Conservation (phyloP, 371 early-diverging fungal species). For the Lichtheimia corymbifera region DNA sequence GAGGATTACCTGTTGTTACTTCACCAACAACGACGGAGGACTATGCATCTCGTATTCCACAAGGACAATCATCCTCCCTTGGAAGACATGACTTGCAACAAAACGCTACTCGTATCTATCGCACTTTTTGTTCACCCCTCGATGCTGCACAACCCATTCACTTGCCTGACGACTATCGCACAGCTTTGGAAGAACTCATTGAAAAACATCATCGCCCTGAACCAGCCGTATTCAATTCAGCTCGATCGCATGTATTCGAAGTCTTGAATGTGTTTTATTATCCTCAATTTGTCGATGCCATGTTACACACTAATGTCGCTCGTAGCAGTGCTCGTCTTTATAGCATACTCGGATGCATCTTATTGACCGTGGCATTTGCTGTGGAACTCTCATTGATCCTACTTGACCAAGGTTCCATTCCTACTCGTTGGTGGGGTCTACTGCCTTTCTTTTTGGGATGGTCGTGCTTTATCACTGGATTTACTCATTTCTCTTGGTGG, state of each 20-base stretch:
- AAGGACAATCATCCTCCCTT: constrained; percentile 16
- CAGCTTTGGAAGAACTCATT: constrained; percentile 40
- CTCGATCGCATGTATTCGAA: constrained; percentile 45
- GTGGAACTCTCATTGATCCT: constrained; percentile 45
- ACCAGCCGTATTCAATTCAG: constrained; percentile 50
- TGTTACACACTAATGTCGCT: constrained; percentile 38
- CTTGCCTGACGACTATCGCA: constrained; percentile 47
- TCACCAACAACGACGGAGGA: neutral
- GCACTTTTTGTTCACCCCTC: constrained; percentile 40
- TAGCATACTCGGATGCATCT: constrained; percentile 24
- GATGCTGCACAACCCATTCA: constrained; percentile 46
- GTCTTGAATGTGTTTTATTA: constrained; percentile 53
- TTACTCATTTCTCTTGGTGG: constrained; percentile 51
- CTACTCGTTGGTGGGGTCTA: constrained; percentile 36
- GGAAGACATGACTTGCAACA: constrained; percentile 41
- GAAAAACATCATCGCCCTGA: constrained; percentile 47
- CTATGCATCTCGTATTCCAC: constrained; percentile 37
- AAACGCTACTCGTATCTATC: constrained; percentile 48
- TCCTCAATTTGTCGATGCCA: constrained; percentile 43
- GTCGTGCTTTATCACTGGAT: constrained; percentile 33
- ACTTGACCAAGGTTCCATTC: constrained; percentile 23
- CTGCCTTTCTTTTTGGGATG: constrained; percentile 46
- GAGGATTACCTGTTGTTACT: neutral
- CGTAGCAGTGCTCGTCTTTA: constrained; percentile 20
- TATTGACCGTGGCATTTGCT: constrained; percentile 38